These are phyloP conservation scores for Limnanthes douglasii DNA, from an alignment of 345 rosid species.

Conservation along the genomic window DNA sequence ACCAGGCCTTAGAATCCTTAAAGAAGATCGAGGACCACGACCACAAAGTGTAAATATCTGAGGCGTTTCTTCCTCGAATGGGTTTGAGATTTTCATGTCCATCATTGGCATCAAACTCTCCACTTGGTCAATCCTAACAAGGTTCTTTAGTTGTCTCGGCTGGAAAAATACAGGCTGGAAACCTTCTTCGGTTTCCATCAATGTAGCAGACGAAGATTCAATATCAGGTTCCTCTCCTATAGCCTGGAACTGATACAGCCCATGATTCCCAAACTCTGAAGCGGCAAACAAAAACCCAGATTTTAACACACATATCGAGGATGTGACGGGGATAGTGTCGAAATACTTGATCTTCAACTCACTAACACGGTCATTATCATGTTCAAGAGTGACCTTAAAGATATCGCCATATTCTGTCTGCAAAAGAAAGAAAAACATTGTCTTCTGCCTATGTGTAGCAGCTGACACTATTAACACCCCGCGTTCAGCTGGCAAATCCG, in stretches of 20 bases:
- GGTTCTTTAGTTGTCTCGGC: slow-evolving; percentile 85
- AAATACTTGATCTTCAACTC: slow-evolving; percentile 93
- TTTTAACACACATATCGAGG: slow-evolving; percentile 84
- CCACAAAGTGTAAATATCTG: slow-evolving; percentile 90
- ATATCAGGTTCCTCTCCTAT: slow-evolving; percentile 87
- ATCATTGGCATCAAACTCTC: slow-evolving; percentile 96
- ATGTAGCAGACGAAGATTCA: slow-evolving; percentile 74
- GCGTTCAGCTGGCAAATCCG: slow-evolving; percentile 81
- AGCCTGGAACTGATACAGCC: slow-evolving; percentile 83
- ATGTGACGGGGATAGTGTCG: slow-evolving; percentile 79
- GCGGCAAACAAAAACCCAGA: slow-evolving; percentile 84
- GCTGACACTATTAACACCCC: slow-evolving; percentile 94
- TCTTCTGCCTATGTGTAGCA: slow-evolving; percentile 76
- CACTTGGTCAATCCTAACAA: slow-evolving; percentile 88
- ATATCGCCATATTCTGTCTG: slow-evolving; percentile 96
- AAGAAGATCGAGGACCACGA: slow-evolving; percentile 89
- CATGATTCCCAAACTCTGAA: slow-evolving; percentile 96
- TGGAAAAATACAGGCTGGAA: slow-evolving; percentile 91
- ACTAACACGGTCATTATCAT: slow-evolving; percentile 48
- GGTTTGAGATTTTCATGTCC: slow-evolving; percentile 87
- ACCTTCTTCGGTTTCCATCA: slow-evolving; percentile 97
- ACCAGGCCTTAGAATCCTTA: slow-evolving; percentile 87
- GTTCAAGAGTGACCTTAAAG: slow-evolving; percentile 77
- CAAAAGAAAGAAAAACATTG: slow-evolving; percentile 82
- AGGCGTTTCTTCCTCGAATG: slow-evolving; percentile 97